Evolutionary conservation across 2,329 filamentous ascomycete species (phyloP), one percentile per base, ranked within the genome.

Genomic region (Thelonectria discophora): DNA sequence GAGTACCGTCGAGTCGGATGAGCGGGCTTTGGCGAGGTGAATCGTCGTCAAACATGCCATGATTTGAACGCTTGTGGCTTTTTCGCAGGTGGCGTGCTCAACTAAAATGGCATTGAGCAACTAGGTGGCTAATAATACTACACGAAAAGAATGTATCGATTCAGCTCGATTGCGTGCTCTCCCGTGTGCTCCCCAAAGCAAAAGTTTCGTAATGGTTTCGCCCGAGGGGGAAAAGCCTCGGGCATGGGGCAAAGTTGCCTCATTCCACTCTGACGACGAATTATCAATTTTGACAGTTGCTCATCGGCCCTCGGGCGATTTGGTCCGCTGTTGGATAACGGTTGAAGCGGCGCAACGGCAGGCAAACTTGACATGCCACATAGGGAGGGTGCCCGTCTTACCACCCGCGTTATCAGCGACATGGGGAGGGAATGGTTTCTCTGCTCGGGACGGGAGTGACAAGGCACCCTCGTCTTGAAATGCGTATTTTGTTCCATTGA

Each of bases 391-490:
- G 45, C 34, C 58, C 5, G 37, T 60, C 46, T 51, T 21, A 42
- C 58, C 40, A 60, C 21, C 58, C 30, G 15, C 18, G 21, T 21
- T 9, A 32, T 27, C 30, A 15, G 39, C 21, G 18, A 37, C 24
- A 43, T 54, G 18, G 5, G 17, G 15, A 37, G 39, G 51, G 20
- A 9, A 24, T 24, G 21, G 21, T 24, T 37, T 18, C 18, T 30
- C 43, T 11, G 24, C 30, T 49, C 56, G 21, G 21, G 21, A 24
- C 13, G 37, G n/a, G 10, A 51, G 34, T 21, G 17, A 49, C 46
- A 45, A 51, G 40, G 30, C 56, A 47, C 37, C 47, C 47, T 65
- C 54, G 58, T 55, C 57, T 43, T 21, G 18, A 27, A 59, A 15
- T 58, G 39, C 15, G 30, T 15, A 30, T 48, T 15, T 20, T 42